Base-by-base conservation (phyloP, 2,329 filamentous ascomycete species). In the Didymella exigua region DNA sequence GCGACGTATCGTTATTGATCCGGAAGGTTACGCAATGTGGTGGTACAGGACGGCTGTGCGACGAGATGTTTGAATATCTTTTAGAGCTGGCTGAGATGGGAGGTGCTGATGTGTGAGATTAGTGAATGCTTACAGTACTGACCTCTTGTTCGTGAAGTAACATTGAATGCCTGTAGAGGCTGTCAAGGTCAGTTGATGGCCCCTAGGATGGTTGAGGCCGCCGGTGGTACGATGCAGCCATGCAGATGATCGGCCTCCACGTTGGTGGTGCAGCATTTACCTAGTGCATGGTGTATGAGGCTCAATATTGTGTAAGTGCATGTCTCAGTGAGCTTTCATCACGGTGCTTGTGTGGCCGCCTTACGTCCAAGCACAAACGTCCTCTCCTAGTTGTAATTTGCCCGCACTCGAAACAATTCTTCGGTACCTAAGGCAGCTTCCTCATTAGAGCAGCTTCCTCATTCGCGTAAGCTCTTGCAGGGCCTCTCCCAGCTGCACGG, bases 401-500 rank as follows among this genome's bases (percentile, higher is more conserved):
- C n/a, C 37, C 14, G 46, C 27, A 48, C 61, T 58, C 41, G 42
- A 65, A 66, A 62, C 60, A 59, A 56, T 61, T 59, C 13, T 49
- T 44, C 40, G 21, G 61, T 16, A n/a, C n/a, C n/a, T n/a, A 59
- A 57, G 64, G 60, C 56, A 59, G 41, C 51, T 62, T 49, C 58
- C 56, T 51, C 29, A 58, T 65, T 61, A 59, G 58, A 65, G 60
- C 56, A 59, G 41, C 51, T 62, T 49, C 58, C 56, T 51, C 29
- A 58, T 65, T 61, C 49, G 54, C 43, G 49, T 44, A 49, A 51
- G 42, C 34, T 38, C 47, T 55, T 30, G 34, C 49, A 54, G 47
- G 58, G 50, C 62, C 46, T 61, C 61, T 68, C 65, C 69, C 61
- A 53, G 64, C 58, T 54, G 49, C 54, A 66, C 65, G 68, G 67